These are phyloP conservation scores for Kurtzmaniella quercitrusa DNA, from an alignment of 1,139 yeast species.

Conservation along the genomic window DNA sequence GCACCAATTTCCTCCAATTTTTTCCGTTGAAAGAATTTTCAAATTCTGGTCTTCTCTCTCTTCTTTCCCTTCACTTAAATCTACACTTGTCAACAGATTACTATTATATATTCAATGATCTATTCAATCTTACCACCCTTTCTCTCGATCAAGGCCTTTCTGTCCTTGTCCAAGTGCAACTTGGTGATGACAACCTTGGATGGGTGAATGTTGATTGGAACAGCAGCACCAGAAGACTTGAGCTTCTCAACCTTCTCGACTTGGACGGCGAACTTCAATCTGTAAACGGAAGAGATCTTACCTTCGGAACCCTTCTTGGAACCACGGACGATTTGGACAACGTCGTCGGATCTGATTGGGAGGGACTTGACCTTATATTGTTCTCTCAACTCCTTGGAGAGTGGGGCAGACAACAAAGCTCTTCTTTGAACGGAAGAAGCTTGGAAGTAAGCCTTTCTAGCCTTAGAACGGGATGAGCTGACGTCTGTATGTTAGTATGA, in stretches of 20 bases:
- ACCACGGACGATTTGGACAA: slow-evolving; percentile 95
- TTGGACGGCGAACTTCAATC: slow-evolving; percentile 96
- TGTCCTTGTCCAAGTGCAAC: slow-evolving; percentile 97
- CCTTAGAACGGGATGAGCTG: slow-evolving; percentile 98
- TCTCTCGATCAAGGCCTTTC: slow-evolving; percentile 88
- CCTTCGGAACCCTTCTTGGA: slow-evolving; percentile 99
- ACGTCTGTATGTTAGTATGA: slow-evolving; percentile 59
- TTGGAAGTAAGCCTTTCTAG: slow-evolving; percentile 99
- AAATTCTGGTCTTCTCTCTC: not conserved
- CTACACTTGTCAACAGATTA: slow-evolving; percentile 1
- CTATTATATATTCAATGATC: slow-evolving; percentile 11
- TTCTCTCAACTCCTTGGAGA: slow-evolving; percentile 98
- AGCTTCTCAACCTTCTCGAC: slow-evolving; percentile 97
- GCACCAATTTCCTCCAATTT: too few species aligned
- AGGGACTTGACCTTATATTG: slow-evolving; percentile 94
- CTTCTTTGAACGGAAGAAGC: slow-evolving; percentile 98
- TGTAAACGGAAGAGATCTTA: slow-evolving; percentile 96
- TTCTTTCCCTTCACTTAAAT: not conserved
- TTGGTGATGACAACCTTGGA: slow-evolving; percentile 99
- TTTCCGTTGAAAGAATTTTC: too few species aligned
- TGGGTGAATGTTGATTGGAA: slow-evolving; percentile 97
- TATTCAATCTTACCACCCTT: slow-evolving; percentile 38
- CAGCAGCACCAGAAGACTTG: slow-evolving; percentile 97
- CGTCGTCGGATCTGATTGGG: slow-evolving; percentile 98
- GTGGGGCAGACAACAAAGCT: slow-evolving; percentile 94